Base-by-base conservation (phyloP, 345 rosid species). In the Eucalyptus sp. region DNA sequence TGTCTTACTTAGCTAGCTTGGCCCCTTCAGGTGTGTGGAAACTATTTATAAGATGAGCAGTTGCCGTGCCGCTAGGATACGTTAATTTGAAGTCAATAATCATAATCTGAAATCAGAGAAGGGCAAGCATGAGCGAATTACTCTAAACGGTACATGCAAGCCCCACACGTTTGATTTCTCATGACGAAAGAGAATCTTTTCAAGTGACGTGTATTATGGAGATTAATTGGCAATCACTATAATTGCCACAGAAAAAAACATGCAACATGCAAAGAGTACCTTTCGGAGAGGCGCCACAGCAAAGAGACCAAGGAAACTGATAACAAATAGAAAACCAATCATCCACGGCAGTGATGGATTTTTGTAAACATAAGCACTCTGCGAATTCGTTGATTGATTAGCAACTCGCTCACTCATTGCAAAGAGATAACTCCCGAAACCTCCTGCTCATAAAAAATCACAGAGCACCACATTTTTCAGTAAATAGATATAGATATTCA, bases 301-400 rank as follows among this genome's bases (percentile, higher is more conserved):
- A 56, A 90, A 90, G 87, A 90, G 91, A 13, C 91, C 91, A 13
- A 90, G 89, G 88, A 90, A 90, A 71, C 91, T 90, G 89, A 90
- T 89, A 24, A 90, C 89, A 56, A 90, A 90, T 15, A 90, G 91
- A 54, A 90, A 90, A 54, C 86, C 91, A 56, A 46, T 87, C 88
- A 90, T 90, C 91, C 91, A 90, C 4, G 54, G 20, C 22, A 88
- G 76, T 7, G 88, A 64, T 20, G 91, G 91, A 64, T 90, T 86
- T 51, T 90, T 90, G 50, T 66, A 46, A 20, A 88, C 86, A 44
- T 25, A 79, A 37, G 71, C 49, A 3, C 83, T 60, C 7, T 27
- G 68, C 18, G 86, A 3, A 90, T 88, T 81, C 18, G 62, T n/a
- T 43, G 91, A 86, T 76, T 68, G 86, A 43, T 2, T 7, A 27